These are phyloP conservation scores for Nicotiana benthamiana DNA, from an alignment of 257 asterid genomes.

Conservation along the genomic window DNA sequence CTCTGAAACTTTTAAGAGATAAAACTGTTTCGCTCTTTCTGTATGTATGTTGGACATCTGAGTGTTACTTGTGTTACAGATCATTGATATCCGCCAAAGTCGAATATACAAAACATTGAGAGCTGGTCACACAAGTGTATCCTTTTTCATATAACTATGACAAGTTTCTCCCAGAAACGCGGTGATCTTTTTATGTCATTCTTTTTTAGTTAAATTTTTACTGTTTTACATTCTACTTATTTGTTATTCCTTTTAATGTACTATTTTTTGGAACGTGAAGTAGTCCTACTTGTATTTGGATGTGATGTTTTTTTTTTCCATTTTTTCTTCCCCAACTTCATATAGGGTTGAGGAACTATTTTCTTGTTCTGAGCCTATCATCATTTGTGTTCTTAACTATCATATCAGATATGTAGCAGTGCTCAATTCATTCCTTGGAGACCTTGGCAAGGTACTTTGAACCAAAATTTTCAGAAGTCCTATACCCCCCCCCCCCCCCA, in stretches of 20 bases:
- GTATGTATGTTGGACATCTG: neutral
- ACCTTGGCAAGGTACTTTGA: constrained; percentile 80
- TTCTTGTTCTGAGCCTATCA: neutral
- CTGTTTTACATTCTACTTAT: neutral
- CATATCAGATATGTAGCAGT: constrained; percentile 76
- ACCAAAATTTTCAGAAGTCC: neutral
- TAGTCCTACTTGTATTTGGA: neutral
- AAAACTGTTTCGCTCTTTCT: neutral
- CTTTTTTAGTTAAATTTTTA: neutral
- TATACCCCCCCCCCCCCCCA: neutral
- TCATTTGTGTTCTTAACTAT: constrained; percentile 23
- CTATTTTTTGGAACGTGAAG: neutral
- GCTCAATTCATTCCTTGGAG: constrained; percentile 95
- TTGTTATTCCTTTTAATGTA: neutral
- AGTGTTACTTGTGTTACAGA: constrained; percentile 45
- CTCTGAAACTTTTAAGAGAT: neutral
- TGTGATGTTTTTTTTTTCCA: neutral
- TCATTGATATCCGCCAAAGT: constrained; percentile 65
- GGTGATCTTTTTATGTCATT: neutral
- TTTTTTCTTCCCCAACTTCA: neutral
- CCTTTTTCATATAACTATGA: constrained; percentile 24
- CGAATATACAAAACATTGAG: constrained; percentile 80
- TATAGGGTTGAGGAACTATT: neutral
- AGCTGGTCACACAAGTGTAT: constrained; percentile 87
- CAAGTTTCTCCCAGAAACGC: neutral